These are phyloP conservation scores for Penicillium samsonianum DNA, from an alignment of 495 filamentous ascomycete genomes.

Conservation along the genomic window DNA sequence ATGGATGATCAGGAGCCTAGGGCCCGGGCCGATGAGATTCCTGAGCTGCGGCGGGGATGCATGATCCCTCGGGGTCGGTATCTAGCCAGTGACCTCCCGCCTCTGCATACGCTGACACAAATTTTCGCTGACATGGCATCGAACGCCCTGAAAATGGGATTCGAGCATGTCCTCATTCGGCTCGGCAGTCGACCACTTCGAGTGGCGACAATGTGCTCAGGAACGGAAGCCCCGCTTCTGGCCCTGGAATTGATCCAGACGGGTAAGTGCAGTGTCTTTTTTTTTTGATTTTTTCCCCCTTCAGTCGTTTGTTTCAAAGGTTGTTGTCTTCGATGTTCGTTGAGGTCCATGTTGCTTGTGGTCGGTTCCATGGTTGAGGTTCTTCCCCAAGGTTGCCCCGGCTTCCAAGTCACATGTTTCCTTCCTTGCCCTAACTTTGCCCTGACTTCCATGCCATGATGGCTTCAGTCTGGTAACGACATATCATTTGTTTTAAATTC, in stretches of 20 bases:
- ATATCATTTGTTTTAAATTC: background rate
- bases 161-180: conserved; percentile 37
- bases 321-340: background rate
- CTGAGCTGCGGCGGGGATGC: conserved; percentile 14
- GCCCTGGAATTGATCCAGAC: conserved; percentile 56
- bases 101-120: conserved; percentile 46
- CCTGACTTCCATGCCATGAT: background rate
- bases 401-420: background rate
- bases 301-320: background rate
- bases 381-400: background rate
- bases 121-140: conserved; percentile 52
- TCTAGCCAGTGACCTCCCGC: conserved; percentile 40
- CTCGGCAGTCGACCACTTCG: conserved; percentile 50
- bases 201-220: conserved; percentile 79
- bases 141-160: conserved; percentile 38
- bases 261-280: conserved; percentile 32
- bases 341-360: background rate
- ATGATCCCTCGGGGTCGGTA: conserved; percentile 11
- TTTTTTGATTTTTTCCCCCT: background rate
- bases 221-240: conserved; percentile 77
- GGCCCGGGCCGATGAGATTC: conserved; percentile 15
- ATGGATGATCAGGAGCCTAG: conserved; percentile 2
- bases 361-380: background rate
- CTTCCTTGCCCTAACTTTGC: conserved; percentile 4
- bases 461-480: background rate